phyloP scores from a whole-genome alignment of 78 protist genomes.

The Dictyostelium firmibasis region DNA sequence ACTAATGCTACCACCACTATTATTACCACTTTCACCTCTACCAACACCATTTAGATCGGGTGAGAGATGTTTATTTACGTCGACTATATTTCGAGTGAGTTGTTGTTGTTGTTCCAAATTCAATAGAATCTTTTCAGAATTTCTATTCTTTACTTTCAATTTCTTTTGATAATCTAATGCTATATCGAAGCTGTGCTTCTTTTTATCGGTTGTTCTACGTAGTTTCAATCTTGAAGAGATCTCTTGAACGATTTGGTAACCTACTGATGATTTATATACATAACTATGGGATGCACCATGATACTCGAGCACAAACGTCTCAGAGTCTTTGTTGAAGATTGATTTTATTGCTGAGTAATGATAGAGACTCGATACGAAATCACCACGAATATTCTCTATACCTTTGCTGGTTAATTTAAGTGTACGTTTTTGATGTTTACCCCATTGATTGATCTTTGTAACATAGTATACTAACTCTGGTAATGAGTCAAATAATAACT shows the following conservation, averaged over 20 bases:
- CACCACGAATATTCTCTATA: slow-evolving; percentile 54
- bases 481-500: slow-evolving; percentile 15
- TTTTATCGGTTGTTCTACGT: slow-evolving; percentile 49
- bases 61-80: neutral
- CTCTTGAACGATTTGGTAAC: slow-evolving; percentile 74
- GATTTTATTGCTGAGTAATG: slow-evolving; percentile 37
- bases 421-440: slow-evolving; percentile 60
- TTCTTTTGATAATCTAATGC: slow-evolving; percentile 64
- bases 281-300: slow-evolving; percentile 49
- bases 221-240: slow-evolving; percentile 22
- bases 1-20: neutral
- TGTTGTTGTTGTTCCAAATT: neutral
- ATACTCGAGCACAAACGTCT: slow-evolving; percentile 66
- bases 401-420: slow-evolving; percentile 39
- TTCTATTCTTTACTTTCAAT: neutral
- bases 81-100: neutral
- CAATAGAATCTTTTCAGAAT: neutral
- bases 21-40: neutral
- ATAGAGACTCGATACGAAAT: slow-evolving; percentile 42
- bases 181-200: slow-evolving; percentile 41
- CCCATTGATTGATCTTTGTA: slow-evolving; percentile 77
- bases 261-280: slow-evolving; percentile 39
- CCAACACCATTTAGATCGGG: neutral
- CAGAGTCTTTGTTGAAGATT: slow-evolving; percentile 41
- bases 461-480: slow-evolving; percentile 53